Conservation (phyloP, 352 stramenopile genomes). For the Labyrinthula sp. region DNA sequence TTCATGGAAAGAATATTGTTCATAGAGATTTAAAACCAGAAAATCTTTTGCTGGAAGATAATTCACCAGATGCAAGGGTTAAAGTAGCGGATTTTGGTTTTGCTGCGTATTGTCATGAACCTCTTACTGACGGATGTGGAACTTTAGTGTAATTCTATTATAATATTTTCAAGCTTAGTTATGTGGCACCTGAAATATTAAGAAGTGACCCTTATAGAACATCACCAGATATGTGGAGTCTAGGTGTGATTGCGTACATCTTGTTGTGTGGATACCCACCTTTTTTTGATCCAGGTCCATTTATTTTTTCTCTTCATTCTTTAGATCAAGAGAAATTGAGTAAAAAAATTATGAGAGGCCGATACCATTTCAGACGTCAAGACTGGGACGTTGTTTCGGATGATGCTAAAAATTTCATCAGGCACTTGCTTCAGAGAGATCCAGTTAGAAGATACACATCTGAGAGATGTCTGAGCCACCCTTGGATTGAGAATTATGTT, state of each 20-base stretch:
- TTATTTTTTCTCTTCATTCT: too few relatives aligned
- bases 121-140: slow-evolving; percentile 69
- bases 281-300: slow-evolving; percentile 84
- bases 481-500: too few relatives aligned
- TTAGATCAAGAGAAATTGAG: slow-evolving; percentile 45
- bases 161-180: slow-evolving; percentile 9
- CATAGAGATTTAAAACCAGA: slow-evolving; percentile 47
- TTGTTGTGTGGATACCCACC: slow-evolving; percentile 79
- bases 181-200: slow-evolving; percentile 77
- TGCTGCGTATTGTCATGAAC: slow-evolving; percentile 45
- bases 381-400: slow-evolving; percentile 68
- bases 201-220: slow-evolving; percentile 65
- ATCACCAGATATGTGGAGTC: slow-evolving; percentile 78
- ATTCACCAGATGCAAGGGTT: slow-evolving; percentile 62
- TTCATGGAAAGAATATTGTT: slow-evolving; percentile 55
- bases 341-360: slow-evolving; percentile 58
- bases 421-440: slow-evolving; percentile 32
- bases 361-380: slow-evolving; percentile 57
- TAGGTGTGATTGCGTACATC: slow-evolving; percentile 93
- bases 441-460: slow-evolving; percentile 30
- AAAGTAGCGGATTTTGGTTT: slow-evolving; percentile 62
- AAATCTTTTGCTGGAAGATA: slow-evolving; percentile 62
- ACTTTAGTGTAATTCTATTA: slow-evolving; percentile 63
- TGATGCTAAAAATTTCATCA: slow-evolving; percentile 63
- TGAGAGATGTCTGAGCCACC: slow-evolving; percentile 48